These are phyloP conservation scores for Glarea lozoyensis DNA, from an alignment of 495 filamentous ascomycete genomes.

Conservation along the genomic window DNA sequence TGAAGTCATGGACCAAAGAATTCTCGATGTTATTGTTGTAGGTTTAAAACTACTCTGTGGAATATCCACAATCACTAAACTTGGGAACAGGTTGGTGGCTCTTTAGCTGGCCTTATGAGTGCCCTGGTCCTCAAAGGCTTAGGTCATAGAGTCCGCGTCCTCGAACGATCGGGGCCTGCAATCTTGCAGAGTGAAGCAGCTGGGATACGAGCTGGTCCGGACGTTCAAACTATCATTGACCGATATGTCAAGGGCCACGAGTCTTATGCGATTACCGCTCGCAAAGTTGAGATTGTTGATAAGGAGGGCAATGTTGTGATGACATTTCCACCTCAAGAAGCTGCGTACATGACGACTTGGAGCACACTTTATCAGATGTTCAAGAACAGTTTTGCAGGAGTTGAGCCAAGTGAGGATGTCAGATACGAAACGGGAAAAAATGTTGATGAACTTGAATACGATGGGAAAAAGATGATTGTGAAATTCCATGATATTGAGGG, in stretches of 20 bases:
- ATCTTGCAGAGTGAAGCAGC: slow-evolving; percentile 45
- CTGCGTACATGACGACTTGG: no score
- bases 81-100: slow-evolving; percentile 46
- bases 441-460: slow-evolving; percentile 21
- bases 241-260: not conserved
- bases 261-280: not conserved
- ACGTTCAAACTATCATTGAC: not conserved
- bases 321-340: no score
- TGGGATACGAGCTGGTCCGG: no score
- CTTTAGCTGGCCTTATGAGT: slow-evolving; percentile 34
- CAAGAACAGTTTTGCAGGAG: no score
- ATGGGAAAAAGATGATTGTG: no score
- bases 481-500: slow-evolving; percentile 14
- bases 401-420: slow-evolving; percentile 31
- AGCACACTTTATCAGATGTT: no score
- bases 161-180: slow-evolving; percentile 38
- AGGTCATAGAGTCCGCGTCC: slow-evolving; percentile 40
- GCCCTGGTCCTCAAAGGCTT: slow-evolving; percentile 41
- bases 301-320: no score
- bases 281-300: no score
- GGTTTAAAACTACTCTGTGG: no score
- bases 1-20: no score
- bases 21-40: no score
- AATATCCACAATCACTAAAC: no score
- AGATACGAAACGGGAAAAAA: slow-evolving; percentile 28